Evolutionary conservation across 2,329 filamentous ascomycete genomes (phyloP), one percentile per base, ranked within the genome.

Genomic region (Chrysosporium queenslandicum): DNA sequence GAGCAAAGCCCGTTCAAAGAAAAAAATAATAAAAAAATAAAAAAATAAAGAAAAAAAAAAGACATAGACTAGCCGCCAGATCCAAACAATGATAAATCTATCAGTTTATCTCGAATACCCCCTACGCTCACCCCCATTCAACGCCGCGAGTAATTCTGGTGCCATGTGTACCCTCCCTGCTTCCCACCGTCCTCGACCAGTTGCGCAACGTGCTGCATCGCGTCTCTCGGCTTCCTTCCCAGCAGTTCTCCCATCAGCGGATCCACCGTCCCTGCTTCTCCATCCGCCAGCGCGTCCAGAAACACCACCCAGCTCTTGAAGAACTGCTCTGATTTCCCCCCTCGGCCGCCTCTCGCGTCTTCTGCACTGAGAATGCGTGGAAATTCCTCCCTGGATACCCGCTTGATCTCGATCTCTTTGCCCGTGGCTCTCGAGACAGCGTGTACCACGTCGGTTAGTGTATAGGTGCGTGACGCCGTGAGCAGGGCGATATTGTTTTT

Each of bases 261-360:
- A 57, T 73, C 68, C 14, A 73, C 71, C 3, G 68, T 63, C 0
- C 61, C 59, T 9, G 71, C 66, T 61, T 77, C 74, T 0, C 74
- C 75, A 6, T 64, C 62, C 7, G 59, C 59, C 41, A 77, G 72
- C 0, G 66, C 69, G 14, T 74, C 70, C 63, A 73, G 74, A 48
- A 74, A 71, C 2, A 71, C 71, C 3, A 70, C 58, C 63, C 74
- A 68, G 6, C 59, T 59, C 20, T 58, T 53, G 52, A 71, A 73
- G 59, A 73, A 74, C 1, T 55, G 61, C 43, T 58, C 59, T 0
- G 61, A 45, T 50, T 73, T 73, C 14, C 65, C 62, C 1, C 73
- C 73, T 29, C 63, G 51, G 30, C 70, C 68, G 4, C 59, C 59
- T 8, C 58, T 59, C 2, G 61, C 59, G 32, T 64, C 60, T 32